A percentile compares a stretch with the other conserved stretches of the same genome.
Conservation (phyloP, 129 eudicot species). For the Cynara cardunculus region DNA sequence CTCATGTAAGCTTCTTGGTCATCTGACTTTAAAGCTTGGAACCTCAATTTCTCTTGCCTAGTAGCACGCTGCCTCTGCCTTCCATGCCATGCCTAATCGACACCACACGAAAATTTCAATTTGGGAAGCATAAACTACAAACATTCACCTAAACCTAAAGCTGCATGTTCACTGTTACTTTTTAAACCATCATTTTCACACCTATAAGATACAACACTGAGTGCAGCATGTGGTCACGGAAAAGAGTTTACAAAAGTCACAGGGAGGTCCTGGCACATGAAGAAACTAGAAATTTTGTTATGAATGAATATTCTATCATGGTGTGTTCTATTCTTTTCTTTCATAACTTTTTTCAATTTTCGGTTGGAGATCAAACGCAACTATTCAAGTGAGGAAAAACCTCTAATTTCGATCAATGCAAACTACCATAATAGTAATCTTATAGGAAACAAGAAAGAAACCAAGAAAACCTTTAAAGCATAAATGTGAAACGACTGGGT, state of each 20-base stretch:
- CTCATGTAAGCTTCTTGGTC: slow-evolving; percentile 99
- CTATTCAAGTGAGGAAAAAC: not conserved
- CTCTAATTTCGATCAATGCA: not conserved
- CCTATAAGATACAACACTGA: not conserved
- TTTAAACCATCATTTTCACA: not conserved
- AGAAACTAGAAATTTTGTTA: too few relatives aligned
- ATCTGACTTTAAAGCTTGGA: slow-evolving; percentile 91
- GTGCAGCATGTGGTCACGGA: not conserved
- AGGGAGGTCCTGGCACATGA: too few relatives aligned
- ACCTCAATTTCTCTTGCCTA: slow-evolving; percentile 85
- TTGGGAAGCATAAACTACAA: slow-evolving; percentile 3
- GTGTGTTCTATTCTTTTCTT: not conserved
- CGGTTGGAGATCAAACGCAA: not conserved
- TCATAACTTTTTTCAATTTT: not conserved
- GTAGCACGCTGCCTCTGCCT: slow-evolving; percentile 98
- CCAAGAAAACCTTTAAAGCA: too few relatives aligned
- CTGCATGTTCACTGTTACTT: not conserved
- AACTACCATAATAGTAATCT: not conserved
- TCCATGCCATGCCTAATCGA: slow-evolving; percentile 92
- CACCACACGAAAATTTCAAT: not conserved
- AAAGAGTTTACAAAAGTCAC: not conserved
- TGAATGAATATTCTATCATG: not conserved
- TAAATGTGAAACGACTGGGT: too few relatives aligned
- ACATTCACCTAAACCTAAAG: not conserved
- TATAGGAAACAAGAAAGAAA: too few relatives aligned